Evolutionary conservation across 148 eudicot genomes (phyloP).

Genomic region (Hydrangea macrophylla): DNA sequence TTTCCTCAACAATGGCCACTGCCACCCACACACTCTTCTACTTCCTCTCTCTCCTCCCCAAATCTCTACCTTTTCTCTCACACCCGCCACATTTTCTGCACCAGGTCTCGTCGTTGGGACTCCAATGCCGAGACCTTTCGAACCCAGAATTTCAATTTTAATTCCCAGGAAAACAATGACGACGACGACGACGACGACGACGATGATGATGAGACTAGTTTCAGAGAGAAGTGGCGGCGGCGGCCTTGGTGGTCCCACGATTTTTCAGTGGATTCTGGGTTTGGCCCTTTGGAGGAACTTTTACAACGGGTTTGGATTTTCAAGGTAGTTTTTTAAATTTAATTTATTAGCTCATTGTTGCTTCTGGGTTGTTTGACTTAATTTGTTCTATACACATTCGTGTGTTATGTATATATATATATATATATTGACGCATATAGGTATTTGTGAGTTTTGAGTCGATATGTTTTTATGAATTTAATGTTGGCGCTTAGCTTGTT

Average conservation of each 20-base stretch:
- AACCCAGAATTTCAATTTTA: conserved; percentile 10
- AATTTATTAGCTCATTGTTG: background rate
- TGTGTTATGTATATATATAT: no score
- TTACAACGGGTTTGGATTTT: conserved; percentile 51
- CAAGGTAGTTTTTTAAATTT: conserved; percentile 35
- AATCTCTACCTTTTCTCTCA: background rate
- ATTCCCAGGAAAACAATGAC: background rate
- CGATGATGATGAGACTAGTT: conserved; percentile 13
- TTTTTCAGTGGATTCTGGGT: conserved; percentile 15
- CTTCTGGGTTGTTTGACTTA: background rate
- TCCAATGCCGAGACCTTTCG: conserved; percentile 28
- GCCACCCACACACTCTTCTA: background rate
- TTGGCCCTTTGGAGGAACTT: conserved; percentile 38
- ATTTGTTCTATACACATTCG: no score
- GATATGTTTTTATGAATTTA: no score
- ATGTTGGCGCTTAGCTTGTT: background rate
- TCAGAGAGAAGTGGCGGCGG: conserved; percentile 4
- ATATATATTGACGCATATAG: no score
- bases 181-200: conserved; percentile 23
- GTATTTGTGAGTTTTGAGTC: background rate
- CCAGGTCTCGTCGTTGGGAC: conserved; percentile 28
- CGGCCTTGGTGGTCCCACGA: conserved; percentile 28
- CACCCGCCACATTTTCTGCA: background rate
- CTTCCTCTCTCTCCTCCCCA: background rate
- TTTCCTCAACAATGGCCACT: background rate